Percentiles rank a stretch among this genome's conserved stretches.
Conservation (phyloP, 306 rosid species). For the Acacia crassicarpa region DNA sequence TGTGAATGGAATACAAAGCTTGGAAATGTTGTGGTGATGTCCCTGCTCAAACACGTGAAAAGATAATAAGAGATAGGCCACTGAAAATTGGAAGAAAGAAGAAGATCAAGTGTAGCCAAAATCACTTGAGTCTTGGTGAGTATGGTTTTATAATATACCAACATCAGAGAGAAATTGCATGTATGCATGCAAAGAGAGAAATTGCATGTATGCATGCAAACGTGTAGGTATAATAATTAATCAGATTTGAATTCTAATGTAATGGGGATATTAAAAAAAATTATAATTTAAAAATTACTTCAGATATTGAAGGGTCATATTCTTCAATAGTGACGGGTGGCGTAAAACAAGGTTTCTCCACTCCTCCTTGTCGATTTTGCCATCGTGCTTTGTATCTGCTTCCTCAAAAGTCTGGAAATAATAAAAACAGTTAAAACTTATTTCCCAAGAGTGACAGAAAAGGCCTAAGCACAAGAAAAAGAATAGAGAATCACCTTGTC, state of each 20-base stretch:
- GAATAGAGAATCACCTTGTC: constrained; percentile 71
- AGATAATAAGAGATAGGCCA: constrained; percentile 8
- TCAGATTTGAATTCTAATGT: not conserved
- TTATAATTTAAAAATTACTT: constrained; percentile 52
- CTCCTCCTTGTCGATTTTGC: constrained; percentile 96
- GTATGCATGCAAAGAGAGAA: not conserved
- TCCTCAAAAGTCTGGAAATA: constrained; percentile 86
- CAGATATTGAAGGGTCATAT: constrained; percentile 98
- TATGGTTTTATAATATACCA: not conserved
- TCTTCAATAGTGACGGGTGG: constrained; percentile 94
- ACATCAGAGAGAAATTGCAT: not conserved
- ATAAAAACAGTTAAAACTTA: not conserved
- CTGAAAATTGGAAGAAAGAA: not conserved
- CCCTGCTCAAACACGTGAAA: constrained; percentile 54
- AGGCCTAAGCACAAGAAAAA: not conserved
- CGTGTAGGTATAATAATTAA: not conserved
- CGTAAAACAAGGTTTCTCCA: constrained; percentile 95
- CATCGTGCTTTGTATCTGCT: constrained; percentile 98
- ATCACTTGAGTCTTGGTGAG: not conserved
- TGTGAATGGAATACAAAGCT: constrained; percentile 95
- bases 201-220: not conserved
- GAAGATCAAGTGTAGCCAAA: not conserved
- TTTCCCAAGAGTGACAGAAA: not conserved
- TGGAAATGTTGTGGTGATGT: constrained; percentile 94
- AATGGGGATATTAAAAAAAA: not conserved